phyloP scores from a whole-genome alignment of 208 protist species.

The Acanthamoeba pearcei region DNA sequence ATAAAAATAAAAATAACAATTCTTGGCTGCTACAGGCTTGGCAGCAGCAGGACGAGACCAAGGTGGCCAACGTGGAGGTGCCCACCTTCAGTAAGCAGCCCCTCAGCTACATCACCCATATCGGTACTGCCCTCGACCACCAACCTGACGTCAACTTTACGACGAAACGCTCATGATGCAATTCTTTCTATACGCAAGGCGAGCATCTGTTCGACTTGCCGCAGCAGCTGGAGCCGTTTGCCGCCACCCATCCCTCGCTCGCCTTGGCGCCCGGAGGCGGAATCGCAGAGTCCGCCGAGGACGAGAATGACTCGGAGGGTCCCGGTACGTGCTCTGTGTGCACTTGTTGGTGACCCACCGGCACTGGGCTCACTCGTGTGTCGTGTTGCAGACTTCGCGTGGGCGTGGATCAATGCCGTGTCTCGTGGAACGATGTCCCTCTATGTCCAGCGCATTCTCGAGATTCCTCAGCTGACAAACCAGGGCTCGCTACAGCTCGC shows the following conservation, averaged over 20 bases:
- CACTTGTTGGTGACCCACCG: not conserved
- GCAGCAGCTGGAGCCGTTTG: conserved; percentile 70
- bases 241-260: conserved; percentile 45
- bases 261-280: not conserved
- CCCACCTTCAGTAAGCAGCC: conserved; percentile 65
- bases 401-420: conserved; percentile 51
- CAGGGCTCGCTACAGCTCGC: conserved; percentile 44
- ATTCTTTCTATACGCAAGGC: not conserved
- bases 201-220: conserved; percentile 67
- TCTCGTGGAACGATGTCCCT: conserved; percentile 56
- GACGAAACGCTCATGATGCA: not conserved
- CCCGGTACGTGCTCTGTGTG: not conserved
- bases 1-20: too few species aligned
- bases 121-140: not conserved
- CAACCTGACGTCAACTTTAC: not conserved
- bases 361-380: not conserved
- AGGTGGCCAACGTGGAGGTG: conserved; percentile 33
- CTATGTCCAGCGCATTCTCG: conserved; percentile 68
- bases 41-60: conserved; percentile 26
- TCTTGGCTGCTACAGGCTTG: not conserved
- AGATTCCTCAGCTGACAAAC: conserved; percentile 35
- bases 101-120: conserved; percentile 44
- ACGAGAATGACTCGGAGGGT: not conserved
- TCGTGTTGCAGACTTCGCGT: conserved; percentile 38
- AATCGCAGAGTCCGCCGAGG: not conserved